phyloP scores from a whole-genome alignment of 2,329 filamentous ascomycete species.

The Stachybotrys chlorohalonatus region DNA sequence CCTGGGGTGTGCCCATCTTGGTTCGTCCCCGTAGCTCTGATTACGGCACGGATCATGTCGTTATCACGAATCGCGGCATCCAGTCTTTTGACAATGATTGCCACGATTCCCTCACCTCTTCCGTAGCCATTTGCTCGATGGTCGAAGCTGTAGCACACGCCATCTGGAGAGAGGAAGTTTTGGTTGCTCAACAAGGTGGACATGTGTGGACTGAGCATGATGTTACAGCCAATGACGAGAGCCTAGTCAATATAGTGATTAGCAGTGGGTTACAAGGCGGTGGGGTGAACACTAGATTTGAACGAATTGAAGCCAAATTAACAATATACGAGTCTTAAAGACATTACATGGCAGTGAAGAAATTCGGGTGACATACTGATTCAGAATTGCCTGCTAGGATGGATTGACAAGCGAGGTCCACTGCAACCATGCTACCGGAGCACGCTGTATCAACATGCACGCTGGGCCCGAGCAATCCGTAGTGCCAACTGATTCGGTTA shows the following conservation, averaged over 20 bases:
- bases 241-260: slow-evolving; percentile 6
- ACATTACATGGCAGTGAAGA: not conserved
- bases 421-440: slow-evolving; percentile 18
- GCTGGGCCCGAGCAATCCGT: slow-evolving; percentile 21
- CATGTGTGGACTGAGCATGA: slow-evolving; percentile 8
- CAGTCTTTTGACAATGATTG: slow-evolving; percentile 41
- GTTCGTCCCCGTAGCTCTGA: slow-evolving; percentile 15
- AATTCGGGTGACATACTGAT: not conserved
- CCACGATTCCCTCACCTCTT: slow-evolving; percentile 15
- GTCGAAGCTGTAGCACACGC: slow-evolving; percentile 22
- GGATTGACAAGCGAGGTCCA: slow-evolving; percentile 16
- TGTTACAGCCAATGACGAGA: slow-evolving; percentile 13
- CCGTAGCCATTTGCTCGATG: slow-evolving; percentile 19
- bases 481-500: slow-evolving; percentile 26
- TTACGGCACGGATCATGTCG: slow-evolving; percentile 26
- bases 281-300: not conserved
- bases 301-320: not conserved
- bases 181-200: slow-evolving; percentile 2
- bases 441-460: slow-evolving; percentile 25
- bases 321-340: not conserved
- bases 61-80: slow-evolving; percentile 32
- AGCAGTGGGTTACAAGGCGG: not conserved
- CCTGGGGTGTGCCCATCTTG: slow-evolving; percentile 31
- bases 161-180: slow-evolving; percentile 12
- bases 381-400: slow-evolving; percentile 6